These are phyloP conservation scores for Dendrobium huoshanense DNA, from an alignment of 106 monocot species.

Conservation along the genomic window DNA sequence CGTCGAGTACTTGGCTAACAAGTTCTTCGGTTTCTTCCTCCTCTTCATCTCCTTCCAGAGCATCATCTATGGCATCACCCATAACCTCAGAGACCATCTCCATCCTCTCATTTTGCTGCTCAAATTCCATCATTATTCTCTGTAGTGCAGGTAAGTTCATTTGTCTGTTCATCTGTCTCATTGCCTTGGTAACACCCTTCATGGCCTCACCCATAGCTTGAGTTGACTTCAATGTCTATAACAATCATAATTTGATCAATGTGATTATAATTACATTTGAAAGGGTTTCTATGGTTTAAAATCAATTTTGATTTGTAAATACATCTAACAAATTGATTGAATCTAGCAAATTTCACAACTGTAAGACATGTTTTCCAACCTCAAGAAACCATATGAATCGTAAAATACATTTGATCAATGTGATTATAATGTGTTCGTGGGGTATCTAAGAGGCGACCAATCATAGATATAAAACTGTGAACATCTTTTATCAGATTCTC, in stretches of 20 bases:
- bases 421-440: too few species aligned
- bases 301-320: neutral
- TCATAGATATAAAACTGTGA: neutral
- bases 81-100: conserved; percentile 81
- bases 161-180: conserved; percentile 94
- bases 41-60: conserved; percentile 93
- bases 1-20: conserved; percentile 88
- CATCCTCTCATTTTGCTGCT: conserved; percentile 92
- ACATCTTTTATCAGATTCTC: neutral
- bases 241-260: conserved; percentile 4
- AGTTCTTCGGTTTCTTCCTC: conserved; percentile 94
- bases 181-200: conserved; percentile 99
- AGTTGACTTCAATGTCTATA: conserved; percentile 83
- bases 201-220: conserved; percentile 96
- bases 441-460: too few species aligned
- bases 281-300: neutral
- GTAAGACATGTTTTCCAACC: neutral
- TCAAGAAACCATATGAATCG: neutral
- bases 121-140: conserved; percentile 95
- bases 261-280: too few species aligned
- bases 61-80: conserved; percentile 97
- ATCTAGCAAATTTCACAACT: neutral
- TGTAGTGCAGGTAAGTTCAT: conserved; percentile 92
- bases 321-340: neutral
- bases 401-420: too few species aligned